Evolutionary conservation across 169 alveolate species (phyloP), one percentile per base, ranked within the genome.

Genomic region (Plasmodium vivax): DNA sequence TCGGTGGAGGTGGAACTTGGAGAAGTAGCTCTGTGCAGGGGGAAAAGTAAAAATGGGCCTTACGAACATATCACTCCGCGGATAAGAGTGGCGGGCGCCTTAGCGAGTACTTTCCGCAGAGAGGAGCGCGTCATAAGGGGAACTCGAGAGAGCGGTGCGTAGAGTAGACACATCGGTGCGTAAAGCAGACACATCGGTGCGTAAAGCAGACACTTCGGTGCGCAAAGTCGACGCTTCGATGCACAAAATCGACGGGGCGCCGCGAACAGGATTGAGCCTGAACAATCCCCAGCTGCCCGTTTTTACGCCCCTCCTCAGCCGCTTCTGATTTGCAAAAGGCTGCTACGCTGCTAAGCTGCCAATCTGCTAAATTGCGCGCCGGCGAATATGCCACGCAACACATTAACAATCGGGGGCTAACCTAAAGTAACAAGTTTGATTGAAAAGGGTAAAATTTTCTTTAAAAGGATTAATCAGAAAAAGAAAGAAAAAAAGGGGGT

Each of bases 1-100:
- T n/a, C 93, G 98, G n/a, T 95, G 96, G 96, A 75, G 97, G 81
- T 96, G 98, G 98, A 96, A 95, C 84, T 71, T 96, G 51, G 97
- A 96, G 83, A 90, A 95, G 68, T 96, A 90, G 75, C 54, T 72
- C 75, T 68, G n/a, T 68, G 16, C 3, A 23, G 23, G 43, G 14
- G 43, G 77, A 23, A 27, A 27, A 16, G 32, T 68, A 30, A 19
- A 23, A 68, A 30, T 68, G 38, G 12, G 6, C 14, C 27, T 68
- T 23, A 68, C 43, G 5, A 16, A 68, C 27, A 68, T 6, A 68
- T 68, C 77, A 23, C 38, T 19, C 77, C 38, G 27, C 77, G 19
- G 38, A 23, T 68, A 68, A 68, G 77, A 30, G 38, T 12, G 6
- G 16, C 4, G 34, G 77, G n/a, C 2, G n/a, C n/a, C 62, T 51